These are phyloP conservation scores for Pleomassaria siparia DNA, from an alignment of 2,329 filamentous ascomycete genomes.

Conservation along the genomic window DNA sequence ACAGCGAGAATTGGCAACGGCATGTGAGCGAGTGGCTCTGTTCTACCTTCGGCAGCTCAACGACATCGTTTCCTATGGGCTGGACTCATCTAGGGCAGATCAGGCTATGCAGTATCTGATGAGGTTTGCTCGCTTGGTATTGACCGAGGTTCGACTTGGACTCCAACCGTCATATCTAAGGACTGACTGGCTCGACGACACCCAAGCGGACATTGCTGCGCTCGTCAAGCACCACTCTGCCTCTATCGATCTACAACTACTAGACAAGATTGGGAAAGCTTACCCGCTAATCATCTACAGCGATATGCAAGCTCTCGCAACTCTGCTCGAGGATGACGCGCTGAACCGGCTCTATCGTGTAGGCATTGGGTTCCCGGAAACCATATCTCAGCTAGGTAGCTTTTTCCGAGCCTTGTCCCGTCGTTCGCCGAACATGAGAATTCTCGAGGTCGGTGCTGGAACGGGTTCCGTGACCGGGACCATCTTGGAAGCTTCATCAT, in stretches of 20 bases:
- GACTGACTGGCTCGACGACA: slow-evolving; percentile 7
- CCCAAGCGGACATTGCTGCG: slow-evolving; percentile 4
- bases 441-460: slow-evolving; percentile 37
- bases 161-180: not conserved
- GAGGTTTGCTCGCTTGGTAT: not conserved
- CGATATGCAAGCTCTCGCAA: not conserved
- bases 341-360: slow-evolving; percentile 7
- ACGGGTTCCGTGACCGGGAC: slow-evolving; percentile 13
- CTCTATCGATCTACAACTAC: not conserved
- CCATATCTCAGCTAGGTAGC: not conserved
- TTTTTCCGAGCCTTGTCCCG: not conserved
- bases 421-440: slow-evolving; percentile 5
- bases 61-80: not conserved
- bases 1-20: not conserved
- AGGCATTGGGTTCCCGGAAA: slow-evolving; percentile 1
- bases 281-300: slow-evolving; percentile 1
- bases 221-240: slow-evolving; percentile 2
- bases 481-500: not conserved
- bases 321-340: slow-evolving; percentile 3
- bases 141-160: slow-evolving; percentile 1
- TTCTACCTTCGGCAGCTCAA: slow-evolving; percentile 8
- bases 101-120: slow-evolving; percentile 2
- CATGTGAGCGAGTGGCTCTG: slow-evolving; percentile 4
- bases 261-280: slow-evolving; percentile 4
- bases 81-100: not conserved